Conservation (phyloP, 441 rosid genomes). For the Jatropha podagrica region DNA sequence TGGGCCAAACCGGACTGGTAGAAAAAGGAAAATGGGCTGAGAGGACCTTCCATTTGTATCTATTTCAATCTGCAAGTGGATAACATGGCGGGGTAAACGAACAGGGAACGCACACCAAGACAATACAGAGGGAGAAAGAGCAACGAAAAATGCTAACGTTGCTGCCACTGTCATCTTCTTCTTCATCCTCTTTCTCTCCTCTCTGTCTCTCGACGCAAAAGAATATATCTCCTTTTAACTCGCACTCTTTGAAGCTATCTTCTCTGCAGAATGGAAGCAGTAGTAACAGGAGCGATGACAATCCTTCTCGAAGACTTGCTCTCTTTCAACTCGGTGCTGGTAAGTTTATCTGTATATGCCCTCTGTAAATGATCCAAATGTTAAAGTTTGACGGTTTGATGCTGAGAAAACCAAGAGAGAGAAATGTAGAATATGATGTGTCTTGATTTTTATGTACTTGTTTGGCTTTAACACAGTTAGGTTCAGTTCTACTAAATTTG, state of each 20-base stretch:
- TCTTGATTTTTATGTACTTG: not conserved
- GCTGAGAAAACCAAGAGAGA: not conserved
- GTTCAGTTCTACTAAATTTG: not conserved
- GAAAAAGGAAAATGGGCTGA: not conserved
- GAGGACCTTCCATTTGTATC: not conserved
- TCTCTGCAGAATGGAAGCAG: slow-evolving; percentile 15
- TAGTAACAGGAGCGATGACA: slow-evolving; percentile 15
- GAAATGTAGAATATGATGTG: not conserved
- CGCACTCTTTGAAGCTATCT: slow-evolving; percentile 14
- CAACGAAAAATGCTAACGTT: not conserved
- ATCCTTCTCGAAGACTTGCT: slow-evolving; percentile 48
- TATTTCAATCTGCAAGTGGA: not conserved
- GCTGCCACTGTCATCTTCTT: not conserved
- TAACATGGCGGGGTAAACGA: not conserved
- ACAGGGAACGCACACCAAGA: too few relatives aligned
- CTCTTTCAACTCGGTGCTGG: slow-evolving; percentile 49
- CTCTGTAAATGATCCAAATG: not conserved
- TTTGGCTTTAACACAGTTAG: not conserved
- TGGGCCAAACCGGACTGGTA: not conserved
- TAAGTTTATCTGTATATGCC: slow-evolving; percentile 2
- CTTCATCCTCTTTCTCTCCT: not conserved
- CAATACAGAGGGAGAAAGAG: not conserved
- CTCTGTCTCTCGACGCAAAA: not conserved
- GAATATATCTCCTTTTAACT: not conserved
- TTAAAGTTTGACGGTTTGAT: not conserved